Conservation (phyloP, 306 rosid genomes). For the Citrullus mucosospermus region DNA sequence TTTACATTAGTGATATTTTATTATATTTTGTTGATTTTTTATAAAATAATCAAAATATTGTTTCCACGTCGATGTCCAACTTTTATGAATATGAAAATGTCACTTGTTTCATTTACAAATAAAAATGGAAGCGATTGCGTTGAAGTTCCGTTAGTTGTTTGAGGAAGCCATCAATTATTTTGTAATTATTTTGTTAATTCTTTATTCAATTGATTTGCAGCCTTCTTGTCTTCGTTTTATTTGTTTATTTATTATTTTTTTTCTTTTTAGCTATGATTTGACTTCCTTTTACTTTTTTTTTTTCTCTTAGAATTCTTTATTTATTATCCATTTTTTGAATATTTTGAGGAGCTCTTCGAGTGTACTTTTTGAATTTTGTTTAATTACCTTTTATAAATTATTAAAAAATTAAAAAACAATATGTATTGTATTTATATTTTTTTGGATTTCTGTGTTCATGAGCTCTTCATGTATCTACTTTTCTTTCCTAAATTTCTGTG, state of each 20-base stretch:
- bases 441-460: too few species aligned
- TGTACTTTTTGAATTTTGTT: neutral
- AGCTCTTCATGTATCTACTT: too few species aligned
- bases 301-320: neutral
- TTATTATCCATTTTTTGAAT: neutral
- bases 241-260: too few species aligned
- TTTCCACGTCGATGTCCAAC: too few species aligned
- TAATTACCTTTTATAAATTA: neutral
- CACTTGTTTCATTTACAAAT: neutral
- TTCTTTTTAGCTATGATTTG: too few species aligned
- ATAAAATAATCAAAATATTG: too few species aligned
- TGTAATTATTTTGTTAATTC: neutral
- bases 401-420: neutral
- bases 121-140: neutral
- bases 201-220: neutral
- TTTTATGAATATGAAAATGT: too few species aligned
- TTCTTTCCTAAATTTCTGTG: too few species aligned
- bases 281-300: neutral
- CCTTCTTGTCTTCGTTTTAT: neutral
- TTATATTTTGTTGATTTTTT: too few species aligned
- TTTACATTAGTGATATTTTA: too few species aligned
- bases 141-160: neutral
- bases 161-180: neutral
- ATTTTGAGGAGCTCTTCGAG: neutral
- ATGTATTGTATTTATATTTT: too few species aligned